Evolutionary conservation across 2,329 filamentous ascomycete genomes (phyloP).

Genomic region (Sclerotinia borealis): DNA sequence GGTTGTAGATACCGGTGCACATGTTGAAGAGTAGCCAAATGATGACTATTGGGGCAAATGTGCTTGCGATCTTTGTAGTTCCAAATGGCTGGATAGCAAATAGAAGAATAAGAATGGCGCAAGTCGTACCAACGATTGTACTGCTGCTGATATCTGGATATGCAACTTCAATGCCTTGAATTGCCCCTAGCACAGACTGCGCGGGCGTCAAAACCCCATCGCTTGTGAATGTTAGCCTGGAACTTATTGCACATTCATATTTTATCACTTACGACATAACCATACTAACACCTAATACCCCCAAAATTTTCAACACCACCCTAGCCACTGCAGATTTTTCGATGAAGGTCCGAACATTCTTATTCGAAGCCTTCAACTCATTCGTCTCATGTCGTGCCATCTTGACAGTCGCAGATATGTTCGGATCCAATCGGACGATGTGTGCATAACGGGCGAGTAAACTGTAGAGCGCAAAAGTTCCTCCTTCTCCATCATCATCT

Average conservation of each 20-base stretch:
- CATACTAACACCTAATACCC: constrained; percentile 61
- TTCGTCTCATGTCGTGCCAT: constrained; percentile 53
- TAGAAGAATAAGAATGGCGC: constrained; percentile 57
- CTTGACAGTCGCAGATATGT: constrained; percentile 47
- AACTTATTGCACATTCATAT: not conserved
- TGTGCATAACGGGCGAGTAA: constrained; percentile 56
- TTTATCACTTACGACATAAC: constrained; percentile 43
- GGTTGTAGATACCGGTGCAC: constrained; percentile 58
- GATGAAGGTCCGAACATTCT: constrained; percentile 48
- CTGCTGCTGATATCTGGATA: constrained; percentile 48
- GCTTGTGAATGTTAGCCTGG: constrained; percentile 14
- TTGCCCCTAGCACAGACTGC: constrained; percentile 63
- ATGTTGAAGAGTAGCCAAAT: constrained; percentile 62
- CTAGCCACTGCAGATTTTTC: constrained; percentile 50
- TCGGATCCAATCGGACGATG: constrained; percentile 54
- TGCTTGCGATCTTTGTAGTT: constrained; percentile 50
- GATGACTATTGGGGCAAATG: constrained; percentile 61
- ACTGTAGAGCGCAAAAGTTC: constrained; percentile 62
- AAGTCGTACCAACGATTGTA: constrained; percentile 57
- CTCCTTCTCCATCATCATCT: constrained; percentile 66
- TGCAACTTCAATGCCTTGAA: constrained; percentile 58
- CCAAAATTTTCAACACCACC: constrained; percentile 51
- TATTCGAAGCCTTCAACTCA: constrained; percentile 48
- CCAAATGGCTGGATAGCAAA: constrained; percentile 62
- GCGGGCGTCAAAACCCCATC: constrained; percentile 64